These are phyloP conservation scores for Abrus pulchellus DNA, from an alignment of 306 rosid species.

Conservation along the genomic window DNA sequence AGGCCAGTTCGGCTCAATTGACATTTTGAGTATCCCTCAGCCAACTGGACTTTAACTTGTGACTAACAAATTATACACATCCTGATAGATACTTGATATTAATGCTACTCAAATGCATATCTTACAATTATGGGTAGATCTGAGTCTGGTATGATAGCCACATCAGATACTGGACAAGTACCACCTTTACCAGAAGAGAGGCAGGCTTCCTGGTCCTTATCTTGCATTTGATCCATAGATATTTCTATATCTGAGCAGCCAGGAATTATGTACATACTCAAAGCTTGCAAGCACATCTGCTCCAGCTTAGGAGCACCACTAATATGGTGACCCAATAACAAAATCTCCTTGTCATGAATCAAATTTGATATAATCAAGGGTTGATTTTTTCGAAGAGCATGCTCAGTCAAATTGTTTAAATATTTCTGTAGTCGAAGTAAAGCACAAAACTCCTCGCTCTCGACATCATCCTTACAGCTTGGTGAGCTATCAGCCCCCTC, in stretches of 20 bases:
- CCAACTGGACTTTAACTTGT: conserved; percentile 6
- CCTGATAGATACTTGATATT: background rate
- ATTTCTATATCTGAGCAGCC: conserved; percentile 65
- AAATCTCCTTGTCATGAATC: conserved; percentile 64
- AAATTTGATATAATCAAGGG: conserved; percentile 80
- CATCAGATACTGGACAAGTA: conserved; percentile 53
- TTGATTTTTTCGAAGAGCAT: conserved; percentile 87
- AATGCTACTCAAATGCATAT: conserved; percentile 35
- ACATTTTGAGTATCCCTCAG: conserved; percentile 5
- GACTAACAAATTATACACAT: background rate
- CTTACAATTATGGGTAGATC: conserved; percentile 81
- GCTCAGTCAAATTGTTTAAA: conserved; percentile 77
- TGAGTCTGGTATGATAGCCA: conserved; percentile 56
- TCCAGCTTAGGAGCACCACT: conserved; percentile 71
- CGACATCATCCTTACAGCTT: conserved; percentile 58
- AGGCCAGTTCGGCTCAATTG: background rate
- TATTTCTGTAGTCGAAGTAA: conserved; percentile 80
- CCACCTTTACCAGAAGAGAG: conserved; percentile 56
- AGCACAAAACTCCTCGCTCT: conserved; percentile 64
- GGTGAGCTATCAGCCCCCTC: conserved; percentile 65
- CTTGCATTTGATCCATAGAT: conserved; percentile 58
- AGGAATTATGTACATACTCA: conserved; percentile 71
- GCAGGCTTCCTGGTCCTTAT: conserved; percentile 60
- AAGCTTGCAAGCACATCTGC: conserved; percentile 85
- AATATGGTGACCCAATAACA: conserved; percentile 59